phyloP scores from a whole-genome alignment of 768 basidiomycete species.

The Leccinum ochraceum region DNA sequence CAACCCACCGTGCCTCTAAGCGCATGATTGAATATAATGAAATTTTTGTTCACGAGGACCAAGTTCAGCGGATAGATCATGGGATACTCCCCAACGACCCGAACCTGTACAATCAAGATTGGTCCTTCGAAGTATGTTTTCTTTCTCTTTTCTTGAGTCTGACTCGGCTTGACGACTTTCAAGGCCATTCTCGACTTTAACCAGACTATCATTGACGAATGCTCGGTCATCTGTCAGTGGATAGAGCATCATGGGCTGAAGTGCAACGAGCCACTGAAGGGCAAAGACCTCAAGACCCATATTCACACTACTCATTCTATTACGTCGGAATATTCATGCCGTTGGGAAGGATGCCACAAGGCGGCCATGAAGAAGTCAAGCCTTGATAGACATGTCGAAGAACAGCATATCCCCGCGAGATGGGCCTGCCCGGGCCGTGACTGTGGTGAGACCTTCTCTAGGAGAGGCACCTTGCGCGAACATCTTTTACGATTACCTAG shows the following conservation, averaged over 20 bases:
- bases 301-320: slow-evolving; percentile 7
- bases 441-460: too few species aligned
- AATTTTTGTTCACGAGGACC: background rate
- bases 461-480: background rate
- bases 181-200: slow-evolving; percentile 11
- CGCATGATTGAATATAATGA: background rate
- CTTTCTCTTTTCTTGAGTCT: background rate
- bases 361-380: slow-evolving; percentile 6
- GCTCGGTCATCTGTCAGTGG: slow-evolving; percentile 7
- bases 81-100: slow-evolving; percentile 4
- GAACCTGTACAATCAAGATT: background rate
- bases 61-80: slow-evolving; percentile 4
- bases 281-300: slow-evolving; percentile 6
- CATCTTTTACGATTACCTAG: slow-evolving; percentile 2
- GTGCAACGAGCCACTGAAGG: slow-evolving; percentile 1
- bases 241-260: background rate
- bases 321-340: slow-evolving; percentile 11
- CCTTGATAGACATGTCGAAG: slow-evolving; percentile 13
- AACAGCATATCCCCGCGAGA: slow-evolving; percentile 11
- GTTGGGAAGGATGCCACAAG: slow-evolving; percentile 7
- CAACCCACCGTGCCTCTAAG: background rate
- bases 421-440: slow-evolving; percentile 8
- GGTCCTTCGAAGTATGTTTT: slow-evolving; percentile 1
- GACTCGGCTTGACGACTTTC: background rate
- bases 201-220: slow-evolving; percentile 1